Base-by-base conservation (phyloP, 108 stramenopile species). In the Nitzschia palea region DNA sequence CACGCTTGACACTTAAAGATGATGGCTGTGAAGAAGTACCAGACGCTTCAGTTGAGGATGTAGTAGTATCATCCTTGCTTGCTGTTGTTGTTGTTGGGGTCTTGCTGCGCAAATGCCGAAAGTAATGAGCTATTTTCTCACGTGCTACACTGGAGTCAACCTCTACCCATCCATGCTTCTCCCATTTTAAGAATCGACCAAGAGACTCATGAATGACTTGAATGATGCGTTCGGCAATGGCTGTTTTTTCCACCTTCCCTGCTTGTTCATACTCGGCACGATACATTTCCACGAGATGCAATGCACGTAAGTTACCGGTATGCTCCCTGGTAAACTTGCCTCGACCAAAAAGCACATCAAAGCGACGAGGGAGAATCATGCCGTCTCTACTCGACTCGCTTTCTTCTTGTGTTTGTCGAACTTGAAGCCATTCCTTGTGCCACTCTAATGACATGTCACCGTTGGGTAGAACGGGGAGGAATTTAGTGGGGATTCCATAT, bases 341-440 rank as follows among this genome's bases (percentile, higher is more conserved):
- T 1, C 74, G 58, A 12, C 74, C 74, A 62, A 75, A 75, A 22
- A 75, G 58, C 18, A 75, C 74, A 44, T 75, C 74, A 34, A 75
- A 75, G 1, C 65, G 53, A 12, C 32, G 51, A 0, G 74, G 74
- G 18, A 67, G 17, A 4, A 55, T 56, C 1, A 44, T 26, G 18
- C 26, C 43, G 27, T 34, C 28, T 31, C 12, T 60, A 22, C 10
- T n/a, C 1, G 17, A 8, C 23, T 27, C 44, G 17, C 27, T 34
- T 44, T 50, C 40, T 30, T 65, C 64, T 44, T 58, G 56, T 12
- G 26, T 28, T 48, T 40, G 36, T 20, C 62, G 53, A 23, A 58
- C 0, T 14, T 34, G 0, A 5, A 73, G 20, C 72, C 72, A 73
- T 73, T 73, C 44, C 20, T 26, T 28, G 35, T 65, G 62, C 72